Conservation (phyloP, 176 grass and related monocot genomes). For the Carex littledalei region DNA sequence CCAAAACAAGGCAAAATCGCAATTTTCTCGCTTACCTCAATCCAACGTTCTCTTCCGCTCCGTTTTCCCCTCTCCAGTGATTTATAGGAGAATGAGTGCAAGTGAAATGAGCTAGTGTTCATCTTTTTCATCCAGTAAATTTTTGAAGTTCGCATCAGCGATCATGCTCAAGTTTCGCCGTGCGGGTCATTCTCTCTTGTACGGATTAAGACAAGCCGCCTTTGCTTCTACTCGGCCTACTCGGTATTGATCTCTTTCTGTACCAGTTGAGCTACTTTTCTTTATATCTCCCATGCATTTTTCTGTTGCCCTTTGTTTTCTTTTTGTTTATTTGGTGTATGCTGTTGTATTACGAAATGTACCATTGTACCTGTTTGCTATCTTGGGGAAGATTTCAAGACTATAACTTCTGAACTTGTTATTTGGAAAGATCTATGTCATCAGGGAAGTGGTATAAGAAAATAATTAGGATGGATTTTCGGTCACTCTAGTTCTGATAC, state of each 20-base stretch:
- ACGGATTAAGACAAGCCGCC: conserved; percentile 19
- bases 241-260: conserved; percentile 13
- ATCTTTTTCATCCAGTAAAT: neutral
- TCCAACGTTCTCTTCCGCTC: no score
- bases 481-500: neutral
- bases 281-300: conserved; percentile 1
- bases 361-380: neutral
- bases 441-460: neutral
- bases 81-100: neutral
- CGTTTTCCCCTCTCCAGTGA: neutral
- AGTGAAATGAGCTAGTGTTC: neutral
- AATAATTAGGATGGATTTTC: neutral
- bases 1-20: neutral
- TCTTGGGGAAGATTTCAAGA: neutral
- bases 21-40: neutral
- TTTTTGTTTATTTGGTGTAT: conserved; percentile 11
- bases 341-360: conserved; percentile 9
- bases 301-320: neutral
- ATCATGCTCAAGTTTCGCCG: conserved; percentile 29
- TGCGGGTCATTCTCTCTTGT: conserved; percentile 9
- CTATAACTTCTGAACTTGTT: neutral
- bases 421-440: neutral
- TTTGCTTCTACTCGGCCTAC: neutral
- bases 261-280: neutral
- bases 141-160: neutral